These are phyloP conservation scores for Aphanomyces astaci DNA, from an alignment of 352 stramenopile genomes.

Conservation along the genomic window DNA sequence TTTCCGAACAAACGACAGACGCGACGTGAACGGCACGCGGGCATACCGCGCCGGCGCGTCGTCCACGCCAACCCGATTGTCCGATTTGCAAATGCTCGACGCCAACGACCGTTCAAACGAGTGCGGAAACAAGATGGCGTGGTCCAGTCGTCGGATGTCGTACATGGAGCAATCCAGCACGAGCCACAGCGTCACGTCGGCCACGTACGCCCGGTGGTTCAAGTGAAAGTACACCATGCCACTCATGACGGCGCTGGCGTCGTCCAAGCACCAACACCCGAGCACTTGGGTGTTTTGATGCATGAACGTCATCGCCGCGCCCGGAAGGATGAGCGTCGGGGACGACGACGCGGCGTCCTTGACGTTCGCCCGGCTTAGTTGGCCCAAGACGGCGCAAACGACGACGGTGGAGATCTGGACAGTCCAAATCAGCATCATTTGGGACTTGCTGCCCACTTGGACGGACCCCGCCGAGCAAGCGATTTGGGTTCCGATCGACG, in stretches of 20 bases:
- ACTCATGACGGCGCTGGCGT: slow-evolving; percentile 2
- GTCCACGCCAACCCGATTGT: not conserved
- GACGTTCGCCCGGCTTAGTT: not conserved
- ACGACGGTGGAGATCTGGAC: not conserved
- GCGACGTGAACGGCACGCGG: not conserved
- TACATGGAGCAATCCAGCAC: not conserved
- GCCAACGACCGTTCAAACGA: not conserved
- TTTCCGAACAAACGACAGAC: not conserved
- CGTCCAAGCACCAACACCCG: not conserved
- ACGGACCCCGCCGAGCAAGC: not conserved
- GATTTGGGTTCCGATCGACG: not conserved
- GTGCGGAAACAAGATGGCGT: not conserved
- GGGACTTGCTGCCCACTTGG: not conserved
- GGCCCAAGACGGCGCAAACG: not conserved
- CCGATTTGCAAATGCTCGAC: not conserved
- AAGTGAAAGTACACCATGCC: slow-evolving; percentile 1
- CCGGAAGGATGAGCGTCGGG: not conserved
- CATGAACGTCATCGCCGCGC: not conserved
- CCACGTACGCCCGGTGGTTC: not conserved
- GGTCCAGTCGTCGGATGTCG: not conserved
- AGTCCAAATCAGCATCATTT: not conserved
- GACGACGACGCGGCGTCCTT: not conserved
- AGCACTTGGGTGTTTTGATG: not conserved
- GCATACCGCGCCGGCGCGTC: not conserved
- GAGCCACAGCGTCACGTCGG: slow-evolving; percentile 18